Evolutionary conservation across 768 basidiomycete species (phyloP).

Genomic region (Amanita jacksonii): DNA sequence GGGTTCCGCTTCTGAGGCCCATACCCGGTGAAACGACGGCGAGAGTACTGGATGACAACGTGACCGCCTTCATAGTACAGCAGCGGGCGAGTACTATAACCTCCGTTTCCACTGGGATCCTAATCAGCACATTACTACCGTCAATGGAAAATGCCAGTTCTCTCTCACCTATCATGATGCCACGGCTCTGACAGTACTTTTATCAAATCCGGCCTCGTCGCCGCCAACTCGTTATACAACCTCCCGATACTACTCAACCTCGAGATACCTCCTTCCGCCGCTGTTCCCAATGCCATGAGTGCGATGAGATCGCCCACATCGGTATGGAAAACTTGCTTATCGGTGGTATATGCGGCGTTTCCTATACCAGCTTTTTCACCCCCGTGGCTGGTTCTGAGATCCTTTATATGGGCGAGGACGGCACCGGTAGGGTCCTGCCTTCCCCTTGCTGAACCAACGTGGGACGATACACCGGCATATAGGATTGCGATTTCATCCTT

Average conservation of each 20-base stretch:
- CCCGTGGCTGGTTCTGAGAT: slow-evolving; percentile 31
- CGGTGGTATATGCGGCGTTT: slow-evolving; percentile 37
- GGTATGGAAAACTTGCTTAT: slow-evolving; percentile 42
- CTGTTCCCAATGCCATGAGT: slow-evolving; percentile 30
- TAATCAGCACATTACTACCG: not conserved
- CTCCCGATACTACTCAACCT: slow-evolving; percentile 32
- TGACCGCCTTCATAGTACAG: slow-evolving; percentile 30
- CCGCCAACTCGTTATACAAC: slow-evolving; percentile 38
- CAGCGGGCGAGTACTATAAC: slow-evolving; percentile 28
- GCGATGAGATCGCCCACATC: slow-evolving; percentile 38
- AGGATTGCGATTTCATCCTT: slow-evolving; percentile 30
- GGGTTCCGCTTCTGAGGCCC: slow-evolving; percentile 23
- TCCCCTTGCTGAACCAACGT: slow-evolving; percentile 34
- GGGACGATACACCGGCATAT: slow-evolving; percentile 37
- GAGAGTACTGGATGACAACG: slow-evolving; percentile 36
- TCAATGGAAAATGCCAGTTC: not conserved
- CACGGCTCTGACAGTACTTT: slow-evolving; percentile 31
- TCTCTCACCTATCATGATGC: slow-evolving; percentile 29
- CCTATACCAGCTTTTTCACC: slow-evolving; percentile 28
- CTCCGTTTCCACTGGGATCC: slow-evolving; percentile 22
- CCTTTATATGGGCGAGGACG: slow-evolving; percentile 38
- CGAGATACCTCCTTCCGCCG: slow-evolving; percentile 35
- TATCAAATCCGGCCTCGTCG: slow-evolving; percentile 35
- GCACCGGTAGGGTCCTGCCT: slow-evolving; percentile 31
- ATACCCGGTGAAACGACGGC: slow-evolving; percentile 34